Evolutionary conservation across 1,284 basidiomycete species (phyloP).

Genomic region (Meira nashicola): DNA sequence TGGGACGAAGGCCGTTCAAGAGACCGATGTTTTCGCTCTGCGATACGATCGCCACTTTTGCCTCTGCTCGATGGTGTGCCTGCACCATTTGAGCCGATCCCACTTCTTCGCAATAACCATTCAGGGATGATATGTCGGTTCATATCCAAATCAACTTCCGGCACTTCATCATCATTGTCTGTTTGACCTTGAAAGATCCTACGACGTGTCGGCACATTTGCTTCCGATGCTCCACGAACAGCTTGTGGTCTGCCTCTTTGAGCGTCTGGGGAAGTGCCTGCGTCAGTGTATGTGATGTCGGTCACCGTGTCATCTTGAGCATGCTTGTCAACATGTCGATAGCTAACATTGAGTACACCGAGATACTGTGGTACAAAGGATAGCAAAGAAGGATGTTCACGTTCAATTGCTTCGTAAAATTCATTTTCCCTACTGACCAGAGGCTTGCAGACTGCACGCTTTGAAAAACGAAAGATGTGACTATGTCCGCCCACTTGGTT

Average conservation of each 20-base stretch:
- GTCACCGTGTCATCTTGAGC: not conserved
- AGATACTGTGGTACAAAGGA: constrained; percentile 93
- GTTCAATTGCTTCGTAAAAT: constrained; percentile 94
- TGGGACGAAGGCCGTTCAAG: constrained; percentile 7
- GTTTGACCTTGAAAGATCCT: constrained; percentile 49
- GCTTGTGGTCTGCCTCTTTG: constrained; percentile 59
- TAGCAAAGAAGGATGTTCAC: constrained; percentile 81
- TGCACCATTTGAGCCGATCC: constrained; percentile 1
- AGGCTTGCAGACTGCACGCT: constrained; percentile 97
- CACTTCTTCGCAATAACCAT: constrained; percentile 63
- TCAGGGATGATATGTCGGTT: constrained; percentile 94
- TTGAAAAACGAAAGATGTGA: constrained; percentile 96
- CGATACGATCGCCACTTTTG: not conserved
- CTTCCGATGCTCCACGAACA: constrained; percentile 52
- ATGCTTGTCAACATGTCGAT: constrained; percentile 54
- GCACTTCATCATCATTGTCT: constrained; percentile 52
- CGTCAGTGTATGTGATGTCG: not conserved
- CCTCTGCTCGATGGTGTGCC: constrained; percentile 1
- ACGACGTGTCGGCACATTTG: constrained; percentile 33
- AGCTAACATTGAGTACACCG: constrained; percentile 96
- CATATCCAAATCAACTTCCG: constrained; percentile 77
- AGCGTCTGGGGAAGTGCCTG: constrained; percentile 55
- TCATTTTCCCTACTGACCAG: constrained; percentile 93
- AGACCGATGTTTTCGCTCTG: not conserved
- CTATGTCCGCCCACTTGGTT: constrained; percentile 97